Evolutionary conservation across 441 rosid genomes (phyloP).

Genomic region (Dalechampia spathulata): DNA sequence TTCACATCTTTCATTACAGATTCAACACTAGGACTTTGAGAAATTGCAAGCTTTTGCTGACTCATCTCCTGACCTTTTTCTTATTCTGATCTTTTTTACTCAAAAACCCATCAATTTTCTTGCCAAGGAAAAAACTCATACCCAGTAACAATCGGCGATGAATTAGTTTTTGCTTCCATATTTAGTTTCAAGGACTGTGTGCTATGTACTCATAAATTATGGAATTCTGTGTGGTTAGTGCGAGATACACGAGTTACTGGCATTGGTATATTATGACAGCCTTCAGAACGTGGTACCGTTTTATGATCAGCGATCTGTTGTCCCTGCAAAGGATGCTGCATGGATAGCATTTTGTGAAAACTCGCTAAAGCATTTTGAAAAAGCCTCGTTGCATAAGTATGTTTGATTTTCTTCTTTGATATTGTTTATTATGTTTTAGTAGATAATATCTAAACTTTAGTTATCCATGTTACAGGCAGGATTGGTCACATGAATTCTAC

Average conservation of each 20-base stretch:
- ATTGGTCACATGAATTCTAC: slow-evolving; percentile 98
- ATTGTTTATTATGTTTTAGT: slow-evolving; percentile 13
- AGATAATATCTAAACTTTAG: slow-evolving; percentile 6
- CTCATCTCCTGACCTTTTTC: too few species aligned
- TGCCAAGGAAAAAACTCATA: too few species aligned
- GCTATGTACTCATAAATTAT: slow-evolving; percentile 16
- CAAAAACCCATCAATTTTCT: too few species aligned
- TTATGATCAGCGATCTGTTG: slow-evolving; percentile 80
- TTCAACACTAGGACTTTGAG: too few species aligned
- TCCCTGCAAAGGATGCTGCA: slow-evolving; percentile 76
- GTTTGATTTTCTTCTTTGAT: slow-evolving; percentile 16
- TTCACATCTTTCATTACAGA: too few species aligned
- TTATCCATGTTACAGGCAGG: slow-evolving; percentile 54
- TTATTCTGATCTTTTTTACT: too few species aligned
- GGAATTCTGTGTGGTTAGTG: slow-evolving; percentile 46
- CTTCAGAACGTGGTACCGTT: slow-evolving; percentile 97
- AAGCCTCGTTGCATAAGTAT: slow-evolving; percentile 84
- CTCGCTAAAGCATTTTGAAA: slow-evolving; percentile 85
- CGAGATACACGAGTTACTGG: slow-evolving; percentile 94
- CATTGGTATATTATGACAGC: slow-evolving; percentile 97
- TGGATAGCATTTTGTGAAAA: slow-evolving; percentile 80
- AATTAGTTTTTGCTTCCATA: too few species aligned
- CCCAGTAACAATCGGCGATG: too few species aligned
- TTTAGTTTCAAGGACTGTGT: too few species aligned
- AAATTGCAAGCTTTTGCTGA: too few species aligned